These are phyloP conservation scores for Zalaria obscura DNA, from an alignment of 2,329 filamentous ascomycete species.

Conservation along the genomic window DNA sequence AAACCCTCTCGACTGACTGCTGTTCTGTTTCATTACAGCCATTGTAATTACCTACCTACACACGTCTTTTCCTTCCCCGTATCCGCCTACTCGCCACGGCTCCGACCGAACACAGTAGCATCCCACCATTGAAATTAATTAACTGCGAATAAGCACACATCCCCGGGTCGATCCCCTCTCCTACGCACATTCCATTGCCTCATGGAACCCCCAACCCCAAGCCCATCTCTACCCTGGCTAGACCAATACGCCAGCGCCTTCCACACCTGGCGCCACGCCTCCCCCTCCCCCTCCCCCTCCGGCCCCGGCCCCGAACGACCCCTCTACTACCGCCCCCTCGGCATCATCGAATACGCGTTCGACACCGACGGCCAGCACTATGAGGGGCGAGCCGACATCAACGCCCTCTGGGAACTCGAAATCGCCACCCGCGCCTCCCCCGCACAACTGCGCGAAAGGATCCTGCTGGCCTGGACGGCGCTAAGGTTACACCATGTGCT, in stretches of 20 bases:
- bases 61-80: no score
- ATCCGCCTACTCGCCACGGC: no score
- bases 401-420: slow-evolving; percentile 21
- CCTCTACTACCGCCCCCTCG: slow-evolving; percentile 23
- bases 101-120: no score
- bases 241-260: slow-evolving; percentile 22
- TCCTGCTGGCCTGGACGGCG: slow-evolving; percentile 6
- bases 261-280: slow-evolving; percentile 20
- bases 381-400: slow-evolving; percentile 32
- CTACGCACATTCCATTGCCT: no score
- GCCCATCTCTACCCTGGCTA: slow-evolving; percentile 20
- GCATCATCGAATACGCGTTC: slow-evolving; percentile 30
- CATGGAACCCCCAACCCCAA: no score
- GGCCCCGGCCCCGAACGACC: slow-evolving; percentile 7
- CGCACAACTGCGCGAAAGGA: slow-evolving; percentile 12
- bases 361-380: slow-evolving; percentile 28
- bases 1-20: no score
- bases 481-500: slow-evolving; percentile 7
- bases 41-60: no score
- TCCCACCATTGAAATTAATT: no score
- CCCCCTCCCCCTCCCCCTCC: no score
- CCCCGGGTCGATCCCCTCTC: no score
- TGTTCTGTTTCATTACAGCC: no score
- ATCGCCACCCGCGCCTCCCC: slow-evolving; percentile 17
- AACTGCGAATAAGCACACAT: no score